These are phyloP conservation scores for Umbelopsis sp. DNA, from an alignment of 371 early-diverging fungal genomes.

Conservation along the genomic window DNA sequence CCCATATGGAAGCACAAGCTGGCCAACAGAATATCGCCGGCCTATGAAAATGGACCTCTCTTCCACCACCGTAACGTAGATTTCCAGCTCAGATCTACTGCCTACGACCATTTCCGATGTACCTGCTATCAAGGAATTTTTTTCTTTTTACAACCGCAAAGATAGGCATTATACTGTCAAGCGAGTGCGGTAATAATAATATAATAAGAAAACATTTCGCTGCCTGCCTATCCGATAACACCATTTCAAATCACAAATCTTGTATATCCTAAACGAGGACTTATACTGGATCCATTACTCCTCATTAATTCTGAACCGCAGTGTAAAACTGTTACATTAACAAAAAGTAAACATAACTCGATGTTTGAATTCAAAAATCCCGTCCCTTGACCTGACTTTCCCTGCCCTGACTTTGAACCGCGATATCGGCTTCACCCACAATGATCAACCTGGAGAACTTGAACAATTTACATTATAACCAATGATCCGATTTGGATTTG, in stretches of 20 bases:
- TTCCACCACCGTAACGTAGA: not conserved
- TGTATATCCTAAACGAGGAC: slow-evolving; percentile 5
- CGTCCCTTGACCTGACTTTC: not conserved
- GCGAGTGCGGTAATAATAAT: no score
- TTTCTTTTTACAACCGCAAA: no score
- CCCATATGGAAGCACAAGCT: not conserved
- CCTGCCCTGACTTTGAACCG: not conserved
- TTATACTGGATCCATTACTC: not conserved
- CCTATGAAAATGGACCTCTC: not conserved
- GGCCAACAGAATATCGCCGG: not conserved
- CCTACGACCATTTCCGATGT: slow-evolving; percentile 17
- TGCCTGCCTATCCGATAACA: not conserved
- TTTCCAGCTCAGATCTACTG: slow-evolving; percentile 7
- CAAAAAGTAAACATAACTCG: not conserved
- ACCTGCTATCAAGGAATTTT: not conserved
- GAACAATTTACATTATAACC: slow-evolving; percentile 12
- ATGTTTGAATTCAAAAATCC: not conserved
- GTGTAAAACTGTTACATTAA: not conserved
- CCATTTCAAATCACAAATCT: not conserved
- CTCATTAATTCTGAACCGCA: not conserved
- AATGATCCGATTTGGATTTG: slow-evolving; percentile 4
- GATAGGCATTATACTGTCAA: no score
- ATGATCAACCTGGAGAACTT: not conserved
- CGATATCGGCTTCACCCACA: not conserved
- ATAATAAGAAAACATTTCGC: not conserved